phyloP scores from a whole-genome alignment of 163 green algal genomes.

The Coccomyxa subellipsoidea region DNA sequence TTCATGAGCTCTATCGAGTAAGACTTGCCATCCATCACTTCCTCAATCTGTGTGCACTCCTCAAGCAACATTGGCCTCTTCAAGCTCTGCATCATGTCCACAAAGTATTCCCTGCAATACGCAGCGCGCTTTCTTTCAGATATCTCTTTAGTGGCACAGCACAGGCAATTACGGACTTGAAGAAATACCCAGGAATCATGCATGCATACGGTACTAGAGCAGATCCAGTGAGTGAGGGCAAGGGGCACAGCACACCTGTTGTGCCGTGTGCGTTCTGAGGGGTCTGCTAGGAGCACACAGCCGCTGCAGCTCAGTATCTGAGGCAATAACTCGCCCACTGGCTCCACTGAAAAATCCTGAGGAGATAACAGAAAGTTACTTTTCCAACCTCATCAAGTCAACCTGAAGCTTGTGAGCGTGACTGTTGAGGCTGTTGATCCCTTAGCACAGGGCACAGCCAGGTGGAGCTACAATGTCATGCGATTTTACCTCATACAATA shows the following conservation, averaged over 20 bases:
- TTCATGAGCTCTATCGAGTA: neutral
- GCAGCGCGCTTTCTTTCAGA: too few species aligned
- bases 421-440: neutral
- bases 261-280: conserved; percentile 60
- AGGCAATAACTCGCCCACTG: conserved; percentile 61
- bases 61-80: conserved; percentile 1
- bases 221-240: neutral
- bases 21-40: neutral
- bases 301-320: conserved; percentile 35
- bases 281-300: conserved; percentile 74
- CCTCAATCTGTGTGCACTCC: neutral
- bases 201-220: neutral
- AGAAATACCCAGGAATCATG: neutral
- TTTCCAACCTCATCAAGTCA: neutral
- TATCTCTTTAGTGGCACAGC: neutral
- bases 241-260: conserved; percentile 43
- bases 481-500: conserved; percentile 73
- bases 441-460: neutral
- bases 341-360: conserved; percentile 53
- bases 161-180: neutral
- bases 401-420: neutral
- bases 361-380: neutral
- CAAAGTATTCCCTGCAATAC: conserved; percentile 7
- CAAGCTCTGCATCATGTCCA: neutral
- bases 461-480: neutral